Conservation (phyloP, 306 rosid species). For the Echinosophora koreensis region DNA sequence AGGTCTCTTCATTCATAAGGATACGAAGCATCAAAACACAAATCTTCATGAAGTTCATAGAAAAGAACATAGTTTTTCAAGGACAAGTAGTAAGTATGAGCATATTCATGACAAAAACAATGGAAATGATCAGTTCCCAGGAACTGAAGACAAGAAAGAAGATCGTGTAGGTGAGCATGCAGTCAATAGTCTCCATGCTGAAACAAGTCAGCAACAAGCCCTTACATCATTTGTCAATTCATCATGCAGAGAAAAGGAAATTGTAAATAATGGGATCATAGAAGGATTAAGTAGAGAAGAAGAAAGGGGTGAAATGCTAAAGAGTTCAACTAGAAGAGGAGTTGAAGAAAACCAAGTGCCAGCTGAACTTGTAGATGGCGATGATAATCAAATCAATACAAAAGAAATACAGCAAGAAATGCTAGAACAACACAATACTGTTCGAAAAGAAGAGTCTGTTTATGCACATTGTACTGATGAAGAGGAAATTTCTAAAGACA, state of each 20-base stretch:
- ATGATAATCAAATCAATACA: constrained; percentile 45
- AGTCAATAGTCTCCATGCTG: constrained; percentile 41
- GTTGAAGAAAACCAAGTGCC: constrained; percentile 44
- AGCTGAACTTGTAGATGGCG: constrained; percentile 39
- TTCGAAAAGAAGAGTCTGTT: constrained; percentile 38
- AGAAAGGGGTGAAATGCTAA: constrained; percentile 44
- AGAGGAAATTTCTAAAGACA: constrained; percentile 48
- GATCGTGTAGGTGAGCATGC: constrained; percentile 46
- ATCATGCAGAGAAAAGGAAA: constrained; percentile 46
- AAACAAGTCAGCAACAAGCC: constrained; percentile 45
- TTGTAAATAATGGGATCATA: constrained; percentile 28
- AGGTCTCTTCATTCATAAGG: constrained; percentile 52
- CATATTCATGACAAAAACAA: constrained; percentile 45
- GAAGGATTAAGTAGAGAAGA: constrained; percentile 46
- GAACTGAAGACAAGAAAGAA: constrained; percentile 46
- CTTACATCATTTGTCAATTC: constrained; percentile 32
- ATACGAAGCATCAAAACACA: constrained; percentile 38
- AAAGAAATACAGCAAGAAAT: constrained; percentile 42
- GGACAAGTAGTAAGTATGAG: constrained; percentile 38
- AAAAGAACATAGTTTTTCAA: constrained; percentile 42
- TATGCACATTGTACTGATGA: constrained; percentile 44
- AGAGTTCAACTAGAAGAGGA: constrained; percentile 39
- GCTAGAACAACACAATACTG: constrained; percentile 38
- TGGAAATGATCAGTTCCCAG: constrained; percentile 44
- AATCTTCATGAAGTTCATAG: constrained; percentile 43